Evolutionary conservation across 2,329 filamentous ascomycete species (phyloP).

Genomic region (Sarocladiaceae sp.): DNA sequence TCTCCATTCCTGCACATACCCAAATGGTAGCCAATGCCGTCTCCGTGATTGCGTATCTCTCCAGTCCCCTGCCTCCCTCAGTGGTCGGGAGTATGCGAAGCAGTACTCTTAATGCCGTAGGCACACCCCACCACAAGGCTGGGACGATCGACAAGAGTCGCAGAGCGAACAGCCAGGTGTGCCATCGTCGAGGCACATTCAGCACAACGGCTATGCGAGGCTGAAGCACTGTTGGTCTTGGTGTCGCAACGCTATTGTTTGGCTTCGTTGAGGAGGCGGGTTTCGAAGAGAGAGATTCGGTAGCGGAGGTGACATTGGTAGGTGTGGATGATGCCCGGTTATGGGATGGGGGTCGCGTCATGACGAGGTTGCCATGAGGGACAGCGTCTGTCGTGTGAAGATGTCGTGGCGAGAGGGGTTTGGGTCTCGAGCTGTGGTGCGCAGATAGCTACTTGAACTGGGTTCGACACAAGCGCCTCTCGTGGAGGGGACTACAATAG

Average conservation of each 20-base stretch:
- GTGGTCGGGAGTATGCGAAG: conserved; percentile 47
- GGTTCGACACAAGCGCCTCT: too few relatives aligned
- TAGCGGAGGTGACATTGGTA: background rate
- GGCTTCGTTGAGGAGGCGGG: background rate
- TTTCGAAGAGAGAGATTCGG: background rate
- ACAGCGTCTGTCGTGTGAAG: background rate
- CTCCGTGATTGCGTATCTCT: conserved; percentile 52
- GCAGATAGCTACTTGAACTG: too few relatives aligned
- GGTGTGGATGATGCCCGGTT: conserved; percentile 8
- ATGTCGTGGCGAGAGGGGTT: too few relatives aligned
- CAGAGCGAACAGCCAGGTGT: conserved; percentile 67
- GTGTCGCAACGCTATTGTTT: background rate
- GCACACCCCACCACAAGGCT: conserved; percentile 67
- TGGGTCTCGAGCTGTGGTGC: too few relatives aligned
- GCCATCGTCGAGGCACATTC: conserved; percentile 68
- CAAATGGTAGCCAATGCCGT: conserved; percentile 69
- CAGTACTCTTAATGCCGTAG: conserved; percentile 64
- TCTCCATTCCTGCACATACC: conserved; percentile 42
- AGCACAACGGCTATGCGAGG: conserved; percentile 76
- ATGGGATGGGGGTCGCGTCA: conserved; percentile 8
- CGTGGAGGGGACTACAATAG: too few relatives aligned
- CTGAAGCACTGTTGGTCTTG: conserved; percentile 51
- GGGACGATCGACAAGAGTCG: conserved; percentile 69
- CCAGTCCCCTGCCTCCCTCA: conserved; percentile 5
- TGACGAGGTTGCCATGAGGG: conserved; percentile 6